phyloP scores from a whole-genome alignment of 345 rosid species.

The Anastatica hierochuntica region DNA sequence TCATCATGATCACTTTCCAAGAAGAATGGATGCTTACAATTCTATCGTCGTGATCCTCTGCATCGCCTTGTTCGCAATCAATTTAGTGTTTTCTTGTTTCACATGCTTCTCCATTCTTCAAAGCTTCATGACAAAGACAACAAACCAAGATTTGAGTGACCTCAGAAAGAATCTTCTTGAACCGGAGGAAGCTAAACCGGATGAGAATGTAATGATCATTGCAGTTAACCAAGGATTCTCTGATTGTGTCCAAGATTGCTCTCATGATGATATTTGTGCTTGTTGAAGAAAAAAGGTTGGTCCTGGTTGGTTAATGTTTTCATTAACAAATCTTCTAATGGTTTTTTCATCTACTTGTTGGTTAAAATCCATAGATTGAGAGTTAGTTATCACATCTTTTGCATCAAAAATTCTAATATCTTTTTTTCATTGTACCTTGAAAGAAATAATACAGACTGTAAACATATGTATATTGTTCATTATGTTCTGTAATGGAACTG shows the following conservation, averaged over 20 bases:
- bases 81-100: constrained; percentile 20
- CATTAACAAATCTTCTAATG: background rate
- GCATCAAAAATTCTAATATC: no score
- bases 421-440: no score
- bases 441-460: no score
- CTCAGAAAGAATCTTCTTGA: constrained; percentile 12
- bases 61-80: constrained; percentile 17
- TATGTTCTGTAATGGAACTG: no score
- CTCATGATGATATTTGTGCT: constrained; percentile 25
- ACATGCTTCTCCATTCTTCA: constrained; percentile 21
- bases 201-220: constrained; percentile 16
- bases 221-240: constrained; percentile 7
- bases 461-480: no score
- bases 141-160: constrained; percentile 1
- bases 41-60: constrained; percentile 17
- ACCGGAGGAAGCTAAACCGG: background rate
- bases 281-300: constrained; percentile 26
- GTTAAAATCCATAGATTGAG: background rate
- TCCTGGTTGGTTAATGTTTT: background rate
- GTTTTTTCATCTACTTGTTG: background rate
- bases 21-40: constrained; percentile 23
- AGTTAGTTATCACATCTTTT: no score
- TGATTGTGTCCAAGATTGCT: constrained; percentile 16
- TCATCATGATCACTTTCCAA: constrained; percentile 18
- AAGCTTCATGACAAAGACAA: constrained; percentile 4